Evolutionary conservation across 2,329 filamentous ascomycete genomes (phyloP).

Genomic region (Stemphylium lycopersici): DNA sequence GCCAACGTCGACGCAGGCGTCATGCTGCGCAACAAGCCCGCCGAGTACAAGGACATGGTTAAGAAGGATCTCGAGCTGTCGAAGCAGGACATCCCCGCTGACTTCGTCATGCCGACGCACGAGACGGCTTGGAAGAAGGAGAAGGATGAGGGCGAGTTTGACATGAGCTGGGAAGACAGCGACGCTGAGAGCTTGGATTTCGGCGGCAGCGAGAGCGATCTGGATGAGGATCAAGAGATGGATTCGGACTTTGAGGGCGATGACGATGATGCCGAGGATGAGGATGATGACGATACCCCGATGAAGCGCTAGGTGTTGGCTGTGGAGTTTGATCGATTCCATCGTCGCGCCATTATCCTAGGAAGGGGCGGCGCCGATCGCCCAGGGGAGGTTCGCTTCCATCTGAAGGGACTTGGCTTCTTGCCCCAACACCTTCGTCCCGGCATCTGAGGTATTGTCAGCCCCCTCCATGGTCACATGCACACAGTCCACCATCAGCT

Average conservation of each 20-base stretch:
- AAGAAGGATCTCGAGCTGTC: slow-evolving; percentile 73
- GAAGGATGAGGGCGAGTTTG: slow-evolving; percentile 68
- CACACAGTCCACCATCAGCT: background rate
- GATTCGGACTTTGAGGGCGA: slow-evolving; percentile 65
- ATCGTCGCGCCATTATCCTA: background rate
- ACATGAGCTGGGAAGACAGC: slow-evolving; percentile 54
- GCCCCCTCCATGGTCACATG: background rate
- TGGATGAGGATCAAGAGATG: slow-evolving; percentile 64
- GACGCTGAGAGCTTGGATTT: slow-evolving; percentile 66
- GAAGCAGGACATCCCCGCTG: slow-evolving; percentile 78
- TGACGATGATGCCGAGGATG: slow-evolving; percentile 39
- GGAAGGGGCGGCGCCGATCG: too few species aligned
- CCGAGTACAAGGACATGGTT: slow-evolving; percentile 73
- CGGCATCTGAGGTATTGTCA: background rate
- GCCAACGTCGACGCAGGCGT: slow-evolving; percentile 95
- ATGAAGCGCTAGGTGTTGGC: slow-evolving; percentile 12
- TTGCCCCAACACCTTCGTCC: background rate
- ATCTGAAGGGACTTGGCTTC: too few species aligned
- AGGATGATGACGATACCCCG: slow-evolving; percentile 33
- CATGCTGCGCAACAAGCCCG: slow-evolving; percentile 75
- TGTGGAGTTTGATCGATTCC: background rate
- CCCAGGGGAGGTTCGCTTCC: too few species aligned
- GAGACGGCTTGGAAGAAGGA: slow-evolving; percentile 67
- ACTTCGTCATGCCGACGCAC: slow-evolving; percentile 80
- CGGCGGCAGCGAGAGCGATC: slow-evolving; percentile 66